These are phyloP conservation scores for Trichoderma arundinaceum DNA, from an alignment of 2,329 filamentous ascomycete genomes.

Conservation along the genomic window DNA sequence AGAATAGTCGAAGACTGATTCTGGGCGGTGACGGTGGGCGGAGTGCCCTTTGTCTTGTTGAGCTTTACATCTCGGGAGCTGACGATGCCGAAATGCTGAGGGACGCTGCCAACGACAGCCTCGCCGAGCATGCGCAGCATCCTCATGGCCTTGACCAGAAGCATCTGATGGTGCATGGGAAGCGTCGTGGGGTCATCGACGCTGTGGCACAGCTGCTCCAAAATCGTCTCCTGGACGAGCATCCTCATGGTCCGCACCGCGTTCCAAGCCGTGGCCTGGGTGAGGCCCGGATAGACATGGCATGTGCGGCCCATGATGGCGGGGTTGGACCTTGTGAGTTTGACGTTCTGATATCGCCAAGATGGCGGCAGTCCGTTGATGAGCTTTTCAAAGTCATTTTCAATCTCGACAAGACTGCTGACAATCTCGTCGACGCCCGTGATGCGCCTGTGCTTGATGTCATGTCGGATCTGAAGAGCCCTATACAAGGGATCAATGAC, in stretches of 20 bases:
- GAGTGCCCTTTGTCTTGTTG: slow-evolving; percentile 33
- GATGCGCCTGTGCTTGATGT: slow-evolving; percentile 50
- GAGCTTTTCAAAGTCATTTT: slow-evolving; percentile 51
- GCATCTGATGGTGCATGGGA: slow-evolving; percentile 43
- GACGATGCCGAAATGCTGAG: slow-evolving; percentile 57
- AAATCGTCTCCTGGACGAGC: slow-evolving; percentile 55
- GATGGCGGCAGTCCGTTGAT: slow-evolving; percentile 47
- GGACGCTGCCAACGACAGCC: slow-evolving; percentile 54
- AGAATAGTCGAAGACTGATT: slow-evolving; percentile 42
- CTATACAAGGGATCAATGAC: slow-evolving; percentile 53
- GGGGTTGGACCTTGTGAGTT: slow-evolving; percentile 47
- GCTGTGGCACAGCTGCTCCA: slow-evolving; percentile 50
- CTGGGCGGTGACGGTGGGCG: slow-evolving; percentile 40
- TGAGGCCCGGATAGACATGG: slow-evolving; percentile 54
- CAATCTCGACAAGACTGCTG: slow-evolving; percentile 47
- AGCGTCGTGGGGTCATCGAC: slow-evolving; percentile 39
- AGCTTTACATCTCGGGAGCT: slow-evolving; percentile 47
- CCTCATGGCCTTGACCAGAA: slow-evolving; percentile 46
- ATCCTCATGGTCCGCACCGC: slow-evolving; percentile 53
- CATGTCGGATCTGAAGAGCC: slow-evolving; percentile 54
- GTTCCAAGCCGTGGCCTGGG: slow-evolving; percentile 56
- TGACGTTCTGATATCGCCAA: slow-evolving; percentile 52
- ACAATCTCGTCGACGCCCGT: slow-evolving; percentile 46
- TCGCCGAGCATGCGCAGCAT: slow-evolving; percentile 49
- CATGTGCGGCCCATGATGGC: slow-evolving; percentile 51